Conservation (phyloP, 805 yeast species). For the Pichia gijzeniarum region DNA sequence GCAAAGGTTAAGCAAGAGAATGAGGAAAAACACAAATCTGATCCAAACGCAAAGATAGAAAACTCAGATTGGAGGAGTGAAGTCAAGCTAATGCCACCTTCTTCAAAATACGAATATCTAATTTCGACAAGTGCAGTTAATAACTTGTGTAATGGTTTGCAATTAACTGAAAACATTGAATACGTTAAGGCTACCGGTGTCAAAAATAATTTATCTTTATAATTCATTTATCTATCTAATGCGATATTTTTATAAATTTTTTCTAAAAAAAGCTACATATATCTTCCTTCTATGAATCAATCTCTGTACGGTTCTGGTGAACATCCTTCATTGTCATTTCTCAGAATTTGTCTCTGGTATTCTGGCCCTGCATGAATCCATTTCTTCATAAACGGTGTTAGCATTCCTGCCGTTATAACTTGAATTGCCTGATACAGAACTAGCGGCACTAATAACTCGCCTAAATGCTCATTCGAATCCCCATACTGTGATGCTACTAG, state of each 20-base stretch:
- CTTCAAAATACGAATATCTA: constrained; percentile 68
- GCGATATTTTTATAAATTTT: too few relatives aligned
- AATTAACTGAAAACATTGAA: constrained; percentile 62
- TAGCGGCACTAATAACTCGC: constrained; percentile 69
- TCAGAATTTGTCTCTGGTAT: too few relatives aligned
- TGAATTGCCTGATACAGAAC: constrained; percentile 84
- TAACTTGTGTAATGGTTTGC: constrained; percentile 63
- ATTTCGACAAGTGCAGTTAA: constrained; percentile 62
- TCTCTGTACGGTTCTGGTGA: too few relatives aligned
- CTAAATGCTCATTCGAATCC: constrained; percentile 49
- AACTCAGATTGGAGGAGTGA: constrained; percentile 53
- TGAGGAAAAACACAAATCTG: constrained; percentile 48
- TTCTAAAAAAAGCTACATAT: too few relatives aligned
- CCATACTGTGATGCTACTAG: constrained; percentile 61
- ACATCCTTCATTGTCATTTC: too few relatives aligned
- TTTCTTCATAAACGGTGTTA: constrained; percentile 37
- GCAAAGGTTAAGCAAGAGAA: constrained; percentile 62
- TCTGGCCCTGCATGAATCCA: constrained; percentile 43
- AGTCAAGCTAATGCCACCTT: constrained; percentile 66
- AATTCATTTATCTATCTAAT: background rate
- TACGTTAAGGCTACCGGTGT: constrained; percentile 54
- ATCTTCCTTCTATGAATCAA: too few relatives aligned
- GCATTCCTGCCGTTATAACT: constrained; percentile 69
- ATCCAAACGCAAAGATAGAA: constrained; percentile 43
- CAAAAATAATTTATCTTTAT: constrained; percentile 3